Evolutionary conservation across 352 stramenopile species (phyloP).

Genomic region (Globisporangium rhizosaccharum): DNA sequence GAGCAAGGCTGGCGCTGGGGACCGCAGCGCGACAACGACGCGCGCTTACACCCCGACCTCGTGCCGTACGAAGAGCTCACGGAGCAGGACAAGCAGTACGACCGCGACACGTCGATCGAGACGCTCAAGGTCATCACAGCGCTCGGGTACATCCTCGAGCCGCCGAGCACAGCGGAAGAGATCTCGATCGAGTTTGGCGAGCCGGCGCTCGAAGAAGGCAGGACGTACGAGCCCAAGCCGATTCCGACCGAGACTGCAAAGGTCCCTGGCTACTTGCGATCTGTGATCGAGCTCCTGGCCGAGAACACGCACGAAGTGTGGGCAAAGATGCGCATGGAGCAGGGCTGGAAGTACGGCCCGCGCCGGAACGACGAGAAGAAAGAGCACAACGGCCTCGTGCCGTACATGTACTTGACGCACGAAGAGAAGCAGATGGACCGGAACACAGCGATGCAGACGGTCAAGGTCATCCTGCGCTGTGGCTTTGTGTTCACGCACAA

Average conservation of each 20-base stretch:
- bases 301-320: constrained; percentile 84
- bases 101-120: constrained; percentile 72
- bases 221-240: constrained; percentile 56
- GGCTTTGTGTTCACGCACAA: constrained; percentile 66
- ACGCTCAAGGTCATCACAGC: constrained; percentile 76
- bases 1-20: constrained; percentile 68
- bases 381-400: constrained; percentile 71
- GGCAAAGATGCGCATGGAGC: constrained; percentile 74
- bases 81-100: constrained; percentile 77
- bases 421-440: constrained; percentile 83
- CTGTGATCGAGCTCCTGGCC: constrained; percentile 66
- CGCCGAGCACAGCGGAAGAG: constrained; percentile 34
- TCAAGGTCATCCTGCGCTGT: constrained; percentile 72
- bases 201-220: constrained; percentile 30
- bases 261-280: constrained; percentile 49
- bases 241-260: constrained; percentile 63
- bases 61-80: constrained; percentile 68
- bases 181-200: constrained; percentile 61
- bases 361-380: constrained; percentile 58
- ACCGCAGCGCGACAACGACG: constrained; percentile 56
- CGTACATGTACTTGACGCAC: constrained; percentile 74
- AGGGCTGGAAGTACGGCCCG: constrained; percentile 74
- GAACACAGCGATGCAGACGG: constrained; percentile 79
- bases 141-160: constrained; percentile 66
- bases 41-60: constrained; percentile 59